These are phyloP conservation scores for Colletotrichum sp. DNA, from an alignment of 2,329 filamentous ascomycete species.

Conservation along the genomic window DNA sequence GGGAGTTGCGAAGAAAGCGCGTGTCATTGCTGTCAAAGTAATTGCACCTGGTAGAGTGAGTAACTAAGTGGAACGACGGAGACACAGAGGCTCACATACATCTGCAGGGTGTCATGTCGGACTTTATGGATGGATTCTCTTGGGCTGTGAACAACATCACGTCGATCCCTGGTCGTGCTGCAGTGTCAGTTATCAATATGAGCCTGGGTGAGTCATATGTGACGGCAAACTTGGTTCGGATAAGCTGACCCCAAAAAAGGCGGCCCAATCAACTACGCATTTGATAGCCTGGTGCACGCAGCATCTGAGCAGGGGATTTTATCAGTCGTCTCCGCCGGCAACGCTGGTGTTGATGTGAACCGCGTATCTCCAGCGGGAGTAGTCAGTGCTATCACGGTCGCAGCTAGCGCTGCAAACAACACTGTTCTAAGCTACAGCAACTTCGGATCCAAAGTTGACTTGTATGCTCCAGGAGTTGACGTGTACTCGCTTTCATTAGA, in stretches of 20 bases:
- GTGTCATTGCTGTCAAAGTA: conserved; percentile 50
- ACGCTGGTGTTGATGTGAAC: conserved; percentile 37
- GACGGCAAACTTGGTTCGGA: background rate
- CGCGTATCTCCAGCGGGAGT: conserved; percentile 53
- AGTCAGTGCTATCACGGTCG: conserved; percentile 55
- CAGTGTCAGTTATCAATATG: background rate
- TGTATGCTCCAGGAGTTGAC: conserved; percentile 54
- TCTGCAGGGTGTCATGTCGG: background rate
- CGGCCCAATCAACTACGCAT: conserved; percentile 33
- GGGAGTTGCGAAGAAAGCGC: conserved; percentile 49
- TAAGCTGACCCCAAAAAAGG: background rate
- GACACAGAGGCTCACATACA: background rate
- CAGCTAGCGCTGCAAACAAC: conserved; percentile 46
- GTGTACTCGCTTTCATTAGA: conserved; percentile 38
- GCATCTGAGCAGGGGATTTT: conserved; percentile 54
- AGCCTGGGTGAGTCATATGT: background rate
- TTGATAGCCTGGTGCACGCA: conserved; percentile 54
- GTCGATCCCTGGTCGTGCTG: background rate
- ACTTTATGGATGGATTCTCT: conserved; percentile 6
- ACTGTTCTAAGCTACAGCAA: conserved; percentile 51
- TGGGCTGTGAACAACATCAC: background rate
- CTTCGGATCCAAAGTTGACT: conserved; percentile 50
- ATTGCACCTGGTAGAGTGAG: conserved; percentile 1
- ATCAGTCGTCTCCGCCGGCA: conserved; percentile 60
- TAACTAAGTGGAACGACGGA: background rate